Evolutionary conservation across 2,329 filamentous ascomycete species (phyloP).

Genomic region (Xylariaceae sp.): DNA sequence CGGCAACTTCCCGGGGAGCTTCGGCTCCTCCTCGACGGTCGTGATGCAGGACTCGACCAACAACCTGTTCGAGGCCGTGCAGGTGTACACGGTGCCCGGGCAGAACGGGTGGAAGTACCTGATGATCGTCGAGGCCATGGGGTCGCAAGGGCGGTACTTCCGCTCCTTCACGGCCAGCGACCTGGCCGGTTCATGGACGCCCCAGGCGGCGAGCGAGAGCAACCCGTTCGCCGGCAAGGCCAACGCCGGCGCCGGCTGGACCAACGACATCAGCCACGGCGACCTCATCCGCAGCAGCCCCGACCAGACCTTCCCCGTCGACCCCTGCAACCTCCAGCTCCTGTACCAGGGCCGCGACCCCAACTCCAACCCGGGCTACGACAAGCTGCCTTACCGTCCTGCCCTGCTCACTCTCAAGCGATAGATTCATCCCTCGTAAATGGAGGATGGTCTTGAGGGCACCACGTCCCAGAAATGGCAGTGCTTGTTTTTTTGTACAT

Average conservation of each 20-base stretch:
- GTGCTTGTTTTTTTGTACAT: too few species aligned
- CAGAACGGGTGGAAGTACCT: constrained; percentile 47
- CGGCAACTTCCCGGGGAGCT: constrained; percentile 54
- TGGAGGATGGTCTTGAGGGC: too few species aligned
- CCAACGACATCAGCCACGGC: constrained; percentile 62
- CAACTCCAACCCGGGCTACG: constrained; percentile 41
- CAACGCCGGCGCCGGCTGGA: constrained; percentile 61
- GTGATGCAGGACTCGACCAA: constrained; percentile 48
- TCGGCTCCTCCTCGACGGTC: constrained; percentile 45
- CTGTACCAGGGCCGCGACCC: constrained; percentile 56
- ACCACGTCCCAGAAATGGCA: too few species aligned
- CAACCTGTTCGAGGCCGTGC: constrained; percentile 61
- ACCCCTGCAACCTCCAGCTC: constrained; percentile 59
- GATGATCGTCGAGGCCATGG: constrained; percentile 62
- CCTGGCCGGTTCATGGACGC: constrained; percentile 52
- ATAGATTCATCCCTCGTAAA: too few species aligned
- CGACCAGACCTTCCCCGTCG: constrained; percentile 58
- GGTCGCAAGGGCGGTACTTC: constrained; percentile 55
- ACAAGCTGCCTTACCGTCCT: constrained; percentile 47
- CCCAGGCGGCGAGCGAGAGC: constrained; percentile 49
- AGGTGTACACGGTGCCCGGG: constrained; percentile 57
- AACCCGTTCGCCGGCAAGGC: constrained; percentile 62
- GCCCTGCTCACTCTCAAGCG: constrained; percentile 41
- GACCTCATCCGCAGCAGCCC: constrained; percentile 51
- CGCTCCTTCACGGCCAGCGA: constrained; percentile 58